Base-by-base conservation (phyloP, 768 basidiomycete genomes). In the Strobilomyces dryophilus region DNA sequence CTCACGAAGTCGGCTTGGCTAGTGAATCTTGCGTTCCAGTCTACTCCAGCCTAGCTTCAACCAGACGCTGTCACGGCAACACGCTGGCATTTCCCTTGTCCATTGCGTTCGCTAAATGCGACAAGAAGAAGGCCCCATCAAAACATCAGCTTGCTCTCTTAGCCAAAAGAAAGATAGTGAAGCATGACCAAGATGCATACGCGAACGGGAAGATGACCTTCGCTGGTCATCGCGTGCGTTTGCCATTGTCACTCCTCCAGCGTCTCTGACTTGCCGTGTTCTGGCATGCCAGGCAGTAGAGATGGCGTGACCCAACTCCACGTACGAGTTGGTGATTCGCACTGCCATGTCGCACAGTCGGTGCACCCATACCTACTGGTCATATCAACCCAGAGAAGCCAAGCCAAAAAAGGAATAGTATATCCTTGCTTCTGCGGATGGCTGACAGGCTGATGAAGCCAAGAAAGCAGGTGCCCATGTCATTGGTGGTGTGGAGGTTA, bases 341-440 rank as follows among this genome's bases (percentile, higher is more conserved):
- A 92, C 92, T 1, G 82, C 83, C 55, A 79, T 88, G 70, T 79
- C 83, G 52, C 85, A 84, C 65, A n/a, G n/a, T n/a, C n/a, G 89
- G 91, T 60, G 76, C 86, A 41, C 80, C 89, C 26, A 84, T 95
- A 17, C 89, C 95, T 9, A 90, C 92, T 66, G 97, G 97, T 4
- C 88, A 93, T 57, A 84, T 94, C 47, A 85, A 80, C 92, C 94
- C 0, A 76, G 84, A 45, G 91, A 95, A 61, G 81, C 87, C 36
- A 91, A 90, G 63, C 69, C 81, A 26, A 83, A 81, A 61, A 64
- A 76, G 32, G 80, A 85, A 61, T 88, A 90, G 54, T 84, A 80
- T 51, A 85, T 98, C 49, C 78, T 97, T 17, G 93, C 95, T 29
- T 98, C 98, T 63, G 94, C 94, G 5, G 90, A 93, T 60, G 92